Conservation (phyloP, 148 eudicot species). For the Fallopia convolvulus region DNA sequence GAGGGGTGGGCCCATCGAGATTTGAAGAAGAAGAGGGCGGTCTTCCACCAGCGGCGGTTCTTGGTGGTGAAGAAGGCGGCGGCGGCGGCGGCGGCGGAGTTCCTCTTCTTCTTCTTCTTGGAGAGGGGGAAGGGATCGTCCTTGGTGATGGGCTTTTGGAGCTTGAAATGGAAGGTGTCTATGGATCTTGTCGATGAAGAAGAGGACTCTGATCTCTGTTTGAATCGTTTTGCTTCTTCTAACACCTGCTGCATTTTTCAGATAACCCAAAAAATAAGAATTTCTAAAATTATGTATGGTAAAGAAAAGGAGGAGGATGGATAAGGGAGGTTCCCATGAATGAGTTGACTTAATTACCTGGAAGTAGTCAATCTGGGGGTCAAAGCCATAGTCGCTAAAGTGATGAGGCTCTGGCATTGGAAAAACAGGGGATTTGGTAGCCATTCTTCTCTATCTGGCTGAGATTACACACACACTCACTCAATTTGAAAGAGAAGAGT, state of each 20-base stretch:
- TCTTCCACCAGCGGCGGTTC: slow-evolving; percentile 62
- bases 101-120: slow-evolving; percentile 20
- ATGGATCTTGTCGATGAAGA: slow-evolving; percentile 31
- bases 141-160: slow-evolving; percentile 60
- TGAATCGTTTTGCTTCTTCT: slow-evolving; percentile 75
- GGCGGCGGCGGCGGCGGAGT: too few relatives aligned
- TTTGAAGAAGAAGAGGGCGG: slow-evolving; percentile 49
- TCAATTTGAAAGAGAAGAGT: neutral
- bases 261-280: neutral
- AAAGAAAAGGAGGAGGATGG: neutral
- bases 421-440: slow-evolving; percentile 49
- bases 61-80: slow-evolving; percentile 18
- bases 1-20: slow-evolving; percentile 29
- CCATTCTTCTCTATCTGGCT: slow-evolving; percentile 13
- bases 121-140: slow-evolving; percentile 27
- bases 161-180: slow-evolving; percentile 65
- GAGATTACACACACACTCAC: neutral
- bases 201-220: neutral
- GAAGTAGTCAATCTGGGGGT: slow-evolving; percentile 74
- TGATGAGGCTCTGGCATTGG: slow-evolving; percentile 57
- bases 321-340: neutral
- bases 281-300: neutral
- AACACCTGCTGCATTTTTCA: slow-evolving; percentile 30
- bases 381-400: slow-evolving; percentile 83
- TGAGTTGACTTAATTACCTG: slow-evolving; percentile 31